Evolutionary conservation across 768 basidiomycete species (phyloP), one percentile per base, ranked within the genome.

Genomic region (Peribolospora baueri): DNA sequence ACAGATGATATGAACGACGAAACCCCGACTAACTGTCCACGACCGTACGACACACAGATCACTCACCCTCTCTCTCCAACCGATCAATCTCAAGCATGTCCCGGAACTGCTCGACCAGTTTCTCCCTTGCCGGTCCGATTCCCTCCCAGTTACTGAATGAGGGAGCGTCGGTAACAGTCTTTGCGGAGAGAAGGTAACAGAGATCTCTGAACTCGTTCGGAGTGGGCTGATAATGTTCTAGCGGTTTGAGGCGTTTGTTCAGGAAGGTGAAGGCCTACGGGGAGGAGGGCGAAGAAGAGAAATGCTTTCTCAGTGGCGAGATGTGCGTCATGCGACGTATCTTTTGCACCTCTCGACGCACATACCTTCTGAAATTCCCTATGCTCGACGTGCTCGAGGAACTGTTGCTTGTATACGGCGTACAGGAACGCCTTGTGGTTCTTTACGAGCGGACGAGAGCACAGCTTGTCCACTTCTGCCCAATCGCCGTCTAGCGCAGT

Each of bases 161-260:
- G 1, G 65, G 65, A 3, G 65, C 64, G 40, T 67, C 66, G 51
- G 63, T 62, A 3, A 67, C 65, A 0, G 65, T 63, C 42, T 61
- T 59, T 13, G 66, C 65, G 5, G 64, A 65, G 7, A 65, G 66
- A 10, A 67, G 59, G 57, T 67, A 67, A 10, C 65, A 61, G 10
- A 67, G 61, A 54, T 64, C 63, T 52, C 63, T 63, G 57, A 66
- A 66, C 56, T 66, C 65, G 52, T 63, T 65, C 5, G 65, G 65
- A 13, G 63, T 61, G 6, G 66, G 65, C 50, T 66, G 65, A 51
- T 65, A 67, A 54, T 66, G 66, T 48, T 67, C 66, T 46, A 67
- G 61, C 5, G 66, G 66, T 56, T 67, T 67, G 6, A 67, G 56
- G 4, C 65, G 62, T 49, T 65, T 66, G 53, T 61, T 58, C 7